phyloP scores from a whole-genome alignment of 306 rosid genomes.

The Lupinus albus region DNA sequence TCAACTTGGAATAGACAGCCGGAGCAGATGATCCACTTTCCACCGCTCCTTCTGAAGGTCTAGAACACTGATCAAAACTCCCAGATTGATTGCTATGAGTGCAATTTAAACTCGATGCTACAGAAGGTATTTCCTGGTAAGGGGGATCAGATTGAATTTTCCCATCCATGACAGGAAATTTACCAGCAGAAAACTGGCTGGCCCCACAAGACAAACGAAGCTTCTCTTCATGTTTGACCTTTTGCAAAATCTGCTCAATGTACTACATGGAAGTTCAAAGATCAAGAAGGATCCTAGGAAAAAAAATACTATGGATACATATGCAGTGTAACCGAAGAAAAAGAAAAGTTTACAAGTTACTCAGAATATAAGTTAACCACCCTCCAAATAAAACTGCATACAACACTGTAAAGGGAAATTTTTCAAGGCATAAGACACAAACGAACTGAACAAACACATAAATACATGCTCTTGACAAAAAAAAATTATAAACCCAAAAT shows the following conservation, averaged over 20 bases:
- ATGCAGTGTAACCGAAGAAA: constrained; percentile 1
- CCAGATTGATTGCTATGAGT: constrained; percentile 54
- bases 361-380: constrained; percentile 33
- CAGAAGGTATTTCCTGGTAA: constrained; percentile 61
- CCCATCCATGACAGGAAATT: constrained; percentile 53
- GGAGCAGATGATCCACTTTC: constrained; percentile 75
- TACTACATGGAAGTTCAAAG: constrained; percentile 52
- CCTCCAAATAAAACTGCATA: constrained; percentile 1
- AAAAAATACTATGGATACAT: constrained; percentile 42
- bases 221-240: constrained; percentile 65
- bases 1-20: constrained; percentile 50
- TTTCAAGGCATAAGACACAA: background rate
- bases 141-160: constrained; percentile 47
- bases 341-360: constrained; percentile 6
- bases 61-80: constrained; percentile 56
- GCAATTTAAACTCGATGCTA: constrained; percentile 51
- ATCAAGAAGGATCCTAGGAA: constrained; percentile 48
- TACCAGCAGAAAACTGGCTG: constrained; percentile 53
- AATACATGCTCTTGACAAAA: constrained; percentile 13
- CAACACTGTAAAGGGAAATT: constrained; percentile 8
- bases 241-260: constrained; percentile 63
- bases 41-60: constrained; percentile 58
- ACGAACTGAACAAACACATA: constrained; percentile 14
- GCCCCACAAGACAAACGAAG: constrained; percentile 60
- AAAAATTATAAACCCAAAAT: background rate